Evolutionary conservation across 371 early-diverging fungal species (phyloP).

Genomic region (Catenaria anguillulae): DNA sequence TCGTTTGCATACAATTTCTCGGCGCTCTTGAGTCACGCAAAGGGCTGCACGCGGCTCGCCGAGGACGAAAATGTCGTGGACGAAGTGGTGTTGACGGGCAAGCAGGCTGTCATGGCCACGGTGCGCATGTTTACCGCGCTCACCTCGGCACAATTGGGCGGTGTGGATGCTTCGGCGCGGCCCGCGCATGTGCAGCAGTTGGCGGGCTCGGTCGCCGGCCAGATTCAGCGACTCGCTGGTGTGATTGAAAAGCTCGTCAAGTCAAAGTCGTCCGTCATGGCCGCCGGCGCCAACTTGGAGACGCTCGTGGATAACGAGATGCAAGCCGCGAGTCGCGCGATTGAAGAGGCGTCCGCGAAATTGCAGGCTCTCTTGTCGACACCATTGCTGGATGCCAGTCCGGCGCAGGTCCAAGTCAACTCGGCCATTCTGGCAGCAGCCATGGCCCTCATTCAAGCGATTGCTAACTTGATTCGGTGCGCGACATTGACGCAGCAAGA

Average conservation of each 20-base stretch:
- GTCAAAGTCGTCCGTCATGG: slow-evolving; percentile 15
- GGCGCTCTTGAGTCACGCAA: slow-evolving; percentile 70
- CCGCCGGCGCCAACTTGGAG: slow-evolving; percentile 35
- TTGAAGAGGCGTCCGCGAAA: slow-evolving; percentile 75
- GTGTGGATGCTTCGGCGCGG: slow-evolving; percentile 49
- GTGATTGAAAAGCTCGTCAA: slow-evolving; percentile 53
- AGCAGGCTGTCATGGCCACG: slow-evolving; percentile 35
- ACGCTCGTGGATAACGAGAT: slow-evolving; percentile 87
- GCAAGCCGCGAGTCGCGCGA: slow-evolving; percentile 76
- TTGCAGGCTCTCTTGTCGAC: slow-evolving; percentile 60
- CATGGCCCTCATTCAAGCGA: slow-evolving; percentile 83
- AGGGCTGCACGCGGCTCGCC: slow-evolving; percentile 65
- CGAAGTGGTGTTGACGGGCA: slow-evolving; percentile 53
- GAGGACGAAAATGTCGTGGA: slow-evolving; percentile 62
- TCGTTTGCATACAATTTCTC: slow-evolving; percentile 63
- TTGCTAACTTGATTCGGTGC: slow-evolving; percentile 80
- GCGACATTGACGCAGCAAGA: slow-evolving; percentile 91
- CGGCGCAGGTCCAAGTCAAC: slow-evolving; percentile 73
- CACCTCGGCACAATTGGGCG: slow-evolving; percentile 57
- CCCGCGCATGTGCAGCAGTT: slow-evolving; percentile 53
- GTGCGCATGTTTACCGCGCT: slow-evolving; percentile 71
- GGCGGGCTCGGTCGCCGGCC: slow-evolving; percentile 56
- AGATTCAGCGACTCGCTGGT: slow-evolving; percentile 50
- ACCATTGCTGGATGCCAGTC: slow-evolving; percentile 37
- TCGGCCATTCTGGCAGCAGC: slow-evolving; percentile 76